phyloP scores from a whole-genome alignment of 306 rosid genomes.

The Pyrus bretschneideri region DNA sequence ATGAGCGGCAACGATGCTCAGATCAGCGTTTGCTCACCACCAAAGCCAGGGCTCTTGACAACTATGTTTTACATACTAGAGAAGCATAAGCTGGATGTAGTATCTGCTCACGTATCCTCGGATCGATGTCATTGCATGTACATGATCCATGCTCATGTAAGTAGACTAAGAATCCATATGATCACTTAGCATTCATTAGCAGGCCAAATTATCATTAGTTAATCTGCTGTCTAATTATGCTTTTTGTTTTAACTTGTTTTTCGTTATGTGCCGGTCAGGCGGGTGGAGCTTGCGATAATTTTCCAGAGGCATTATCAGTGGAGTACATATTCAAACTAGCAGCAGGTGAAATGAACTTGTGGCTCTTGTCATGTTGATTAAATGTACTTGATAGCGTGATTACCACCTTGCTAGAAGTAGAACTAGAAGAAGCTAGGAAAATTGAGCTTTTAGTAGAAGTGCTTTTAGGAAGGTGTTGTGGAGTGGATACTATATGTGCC shows the following conservation, averaged over 20 bases:
- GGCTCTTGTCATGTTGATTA: slow-evolving; percentile 5
- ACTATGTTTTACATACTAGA: slow-evolving; percentile 41
- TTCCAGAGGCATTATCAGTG: slow-evolving; percentile 1
- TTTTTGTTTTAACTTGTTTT: neutral
- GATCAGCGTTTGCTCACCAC: slow-evolving; percentile 30
- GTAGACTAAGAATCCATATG: neutral
- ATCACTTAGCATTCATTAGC: neutral
- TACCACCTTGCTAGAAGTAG: neutral
- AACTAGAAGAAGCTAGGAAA: neutral
- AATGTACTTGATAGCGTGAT: neutral
- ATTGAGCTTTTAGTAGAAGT: neutral
- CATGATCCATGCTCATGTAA: slow-evolving; percentile 56
- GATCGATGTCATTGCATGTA: slow-evolving; percentile 20
- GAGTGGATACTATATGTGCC: neutral
- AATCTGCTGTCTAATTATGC: neutral
- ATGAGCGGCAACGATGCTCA: slow-evolving; percentile 50
- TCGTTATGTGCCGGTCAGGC: slow-evolving; percentile 7
- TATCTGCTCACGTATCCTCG: slow-evolving; percentile 38
- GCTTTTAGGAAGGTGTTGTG: neutral
- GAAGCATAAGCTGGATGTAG: slow-evolving; percentile 44
- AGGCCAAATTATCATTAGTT: neutral
- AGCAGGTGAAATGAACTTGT: slow-evolving; percentile 22
- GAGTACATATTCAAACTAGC: slow-evolving; percentile 23
- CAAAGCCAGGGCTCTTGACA: slow-evolving; percentile 33
- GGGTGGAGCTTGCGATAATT: neutral